Conservation (phyloP, 495 filamentous ascomycete species). For the Massariosphaeria phaeospora region DNA sequence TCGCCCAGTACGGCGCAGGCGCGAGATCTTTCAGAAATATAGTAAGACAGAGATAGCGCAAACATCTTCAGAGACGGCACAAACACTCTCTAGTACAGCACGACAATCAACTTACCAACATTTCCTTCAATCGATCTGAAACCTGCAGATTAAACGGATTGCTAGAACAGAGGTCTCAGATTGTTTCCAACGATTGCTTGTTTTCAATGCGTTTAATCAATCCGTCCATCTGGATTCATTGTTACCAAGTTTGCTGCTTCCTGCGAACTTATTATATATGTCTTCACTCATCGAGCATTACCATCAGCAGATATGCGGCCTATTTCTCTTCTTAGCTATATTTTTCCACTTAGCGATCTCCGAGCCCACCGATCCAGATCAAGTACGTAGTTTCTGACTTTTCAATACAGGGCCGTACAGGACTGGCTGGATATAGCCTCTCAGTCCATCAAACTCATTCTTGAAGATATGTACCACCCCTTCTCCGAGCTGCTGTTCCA, state of each 20-base stretch:
- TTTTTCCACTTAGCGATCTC: conserved; percentile 24
- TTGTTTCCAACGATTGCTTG: no score
- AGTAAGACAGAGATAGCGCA: no score
- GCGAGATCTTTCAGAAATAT: no score
- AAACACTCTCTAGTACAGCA: no score
- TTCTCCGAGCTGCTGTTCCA: conserved; percentile 32
- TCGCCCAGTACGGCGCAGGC: no score
- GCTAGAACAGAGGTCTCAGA: no score
- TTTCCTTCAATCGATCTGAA: neutral
- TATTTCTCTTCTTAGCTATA: conserved; percentile 21
- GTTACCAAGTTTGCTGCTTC: neutral
- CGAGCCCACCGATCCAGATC: conserved; percentile 32
- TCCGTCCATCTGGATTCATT: neutral
- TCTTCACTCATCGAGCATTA: conserved; percentile 7
- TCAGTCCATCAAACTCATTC: conserved; percentile 39
- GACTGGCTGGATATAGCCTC: conserved; percentile 36
- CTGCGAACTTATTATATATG: no score
- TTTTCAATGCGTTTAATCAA: no score
- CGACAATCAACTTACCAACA: neutral
- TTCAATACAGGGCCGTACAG: conserved; percentile 37
- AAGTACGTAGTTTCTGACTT: conserved; percentile 44
- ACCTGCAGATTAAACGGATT: neutral
- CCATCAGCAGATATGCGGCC: conserved; percentile 6
- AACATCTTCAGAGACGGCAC: no score
- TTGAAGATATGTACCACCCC: conserved; percentile 29